A percentile compares a stretch with the other conserved stretches of the same genome.
Evolutionary conservation across 257 asterid genomes (phyloP).

Genomic region (Solanum virginianum): DNA sequence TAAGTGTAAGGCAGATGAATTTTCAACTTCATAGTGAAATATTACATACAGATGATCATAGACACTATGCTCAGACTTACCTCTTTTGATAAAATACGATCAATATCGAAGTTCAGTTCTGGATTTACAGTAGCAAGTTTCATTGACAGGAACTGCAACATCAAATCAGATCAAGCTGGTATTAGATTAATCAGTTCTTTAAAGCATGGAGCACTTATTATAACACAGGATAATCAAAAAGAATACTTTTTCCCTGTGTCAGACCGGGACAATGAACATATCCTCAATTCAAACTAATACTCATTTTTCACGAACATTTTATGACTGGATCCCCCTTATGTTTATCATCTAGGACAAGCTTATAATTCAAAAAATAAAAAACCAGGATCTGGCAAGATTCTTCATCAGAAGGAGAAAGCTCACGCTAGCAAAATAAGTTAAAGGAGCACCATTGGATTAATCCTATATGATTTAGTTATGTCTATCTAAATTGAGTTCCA

Average conservation of each 20-base stretch:
- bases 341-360: background rate
- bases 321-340: background rate
- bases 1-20: background rate
- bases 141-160: constrained; percentile 76
- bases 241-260: background rate
- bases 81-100: constrained; percentile 55
- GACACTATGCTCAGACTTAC: constrained; percentile 24
- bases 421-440: background rate
- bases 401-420: background rate
- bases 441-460: background rate
- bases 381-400: background rate
- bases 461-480: background rate
- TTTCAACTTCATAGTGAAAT: background rate
- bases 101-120: constrained; percentile 53
- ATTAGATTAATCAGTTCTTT: background rate
- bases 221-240: background rate
- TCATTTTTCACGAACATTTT: background rate
- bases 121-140: constrained; percentile 87
- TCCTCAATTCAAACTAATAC: background rate
- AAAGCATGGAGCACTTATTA: background rate
- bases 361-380: background rate
- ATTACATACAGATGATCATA: background rate
- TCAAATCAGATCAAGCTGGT: background rate
- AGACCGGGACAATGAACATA: background rate
- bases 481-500: background rate